Conservation (phyloP, 169 alveolate species). For the Plasmodium sp. region DNA sequence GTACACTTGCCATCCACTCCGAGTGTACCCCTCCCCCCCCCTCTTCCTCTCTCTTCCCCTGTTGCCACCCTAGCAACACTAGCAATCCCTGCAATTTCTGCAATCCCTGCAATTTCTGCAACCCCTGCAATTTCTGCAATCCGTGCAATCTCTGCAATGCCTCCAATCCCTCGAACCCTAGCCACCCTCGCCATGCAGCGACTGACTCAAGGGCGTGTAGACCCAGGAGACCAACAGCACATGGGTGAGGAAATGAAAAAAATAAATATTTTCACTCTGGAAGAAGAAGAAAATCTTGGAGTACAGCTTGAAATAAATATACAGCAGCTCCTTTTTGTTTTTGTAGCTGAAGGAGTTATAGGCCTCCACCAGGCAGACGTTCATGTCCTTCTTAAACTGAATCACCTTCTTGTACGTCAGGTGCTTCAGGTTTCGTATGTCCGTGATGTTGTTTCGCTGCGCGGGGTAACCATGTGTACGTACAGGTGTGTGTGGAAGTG, state of each 20-base stretch:
- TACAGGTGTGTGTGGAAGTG: neutral
- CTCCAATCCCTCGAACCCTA: too few relatives aligned
- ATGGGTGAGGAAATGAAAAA: slow-evolving; percentile 64
- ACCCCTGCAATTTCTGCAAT: too few relatives aligned
- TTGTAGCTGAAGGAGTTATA: slow-evolving; percentile 59
- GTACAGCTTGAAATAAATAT: slow-evolving; percentile 52
- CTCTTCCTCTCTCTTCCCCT: neutral
- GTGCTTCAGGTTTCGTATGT: slow-evolving; percentile 32
- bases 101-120: too few relatives aligned
- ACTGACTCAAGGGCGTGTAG: slow-evolving; percentile 31
- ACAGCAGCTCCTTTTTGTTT: slow-evolving; percentile 63
- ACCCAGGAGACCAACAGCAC: slow-evolving; percentile 71
- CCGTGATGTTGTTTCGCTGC: slow-evolving; percentile 60
- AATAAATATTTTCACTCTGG: slow-evolving; percentile 50
- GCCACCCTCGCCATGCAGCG: neutral
- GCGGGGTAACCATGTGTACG: neutral
- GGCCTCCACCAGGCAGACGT: slow-evolving; percentile 49
- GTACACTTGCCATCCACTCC: neutral
- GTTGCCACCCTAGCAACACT: neutral
- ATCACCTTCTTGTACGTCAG: slow-evolving; percentile 48
- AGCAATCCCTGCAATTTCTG: too few relatives aligned
- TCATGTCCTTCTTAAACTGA: slow-evolving; percentile 67
- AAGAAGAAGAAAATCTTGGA: slow-evolving; percentile 63
- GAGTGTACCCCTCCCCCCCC: neutral
- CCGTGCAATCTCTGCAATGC: too few relatives aligned